Conservation (phyloP, 106 monocot genomes). For the Platanthera zijinensis region DNA sequence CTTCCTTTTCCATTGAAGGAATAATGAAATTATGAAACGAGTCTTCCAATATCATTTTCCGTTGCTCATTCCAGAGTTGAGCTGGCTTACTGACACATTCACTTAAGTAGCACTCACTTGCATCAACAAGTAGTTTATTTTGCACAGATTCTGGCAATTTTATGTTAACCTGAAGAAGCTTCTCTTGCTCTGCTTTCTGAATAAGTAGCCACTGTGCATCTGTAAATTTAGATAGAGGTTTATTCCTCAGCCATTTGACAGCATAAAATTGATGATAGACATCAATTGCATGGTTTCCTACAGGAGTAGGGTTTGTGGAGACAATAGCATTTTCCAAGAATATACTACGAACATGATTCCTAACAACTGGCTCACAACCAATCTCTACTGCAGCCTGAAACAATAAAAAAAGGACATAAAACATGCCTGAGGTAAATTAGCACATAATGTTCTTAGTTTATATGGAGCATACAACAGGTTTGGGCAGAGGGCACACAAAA, state of each 20-base stretch:
- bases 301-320: conserved; percentile 79
- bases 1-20: conserved; percentile 96
- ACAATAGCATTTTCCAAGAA: conserved; percentile 83
- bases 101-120: conserved; percentile 74
- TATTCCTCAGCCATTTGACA: conserved; percentile 77
- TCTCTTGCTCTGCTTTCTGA: conserved; percentile 96
- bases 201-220: conserved; percentile 89
- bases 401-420: not conserved
- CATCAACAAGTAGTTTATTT: conserved; percentile 53
- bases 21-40: conserved; percentile 61
- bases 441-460: not conserved
- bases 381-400: conserved; percentile 86
- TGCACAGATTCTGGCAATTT: conserved; percentile 53
- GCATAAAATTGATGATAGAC: conserved; percentile 60
- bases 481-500: not conserved
- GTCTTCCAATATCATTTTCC: conserved; percentile 71
- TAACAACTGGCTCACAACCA: conserved; percentile 81
- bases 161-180: conserved; percentile 81
- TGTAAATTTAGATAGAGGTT: conserved; percentile 65
- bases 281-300: conserved; percentile 75
- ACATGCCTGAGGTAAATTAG: not conserved
- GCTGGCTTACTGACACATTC: conserved; percentile 75
- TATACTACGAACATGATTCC: conserved; percentile 61
- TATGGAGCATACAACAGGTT: not conserved
- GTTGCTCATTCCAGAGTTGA: conserved; percentile 86